Conservation (phyloP, 2,329 filamentous ascomycete genomes). For the Apiospora malaysiana region DNA sequence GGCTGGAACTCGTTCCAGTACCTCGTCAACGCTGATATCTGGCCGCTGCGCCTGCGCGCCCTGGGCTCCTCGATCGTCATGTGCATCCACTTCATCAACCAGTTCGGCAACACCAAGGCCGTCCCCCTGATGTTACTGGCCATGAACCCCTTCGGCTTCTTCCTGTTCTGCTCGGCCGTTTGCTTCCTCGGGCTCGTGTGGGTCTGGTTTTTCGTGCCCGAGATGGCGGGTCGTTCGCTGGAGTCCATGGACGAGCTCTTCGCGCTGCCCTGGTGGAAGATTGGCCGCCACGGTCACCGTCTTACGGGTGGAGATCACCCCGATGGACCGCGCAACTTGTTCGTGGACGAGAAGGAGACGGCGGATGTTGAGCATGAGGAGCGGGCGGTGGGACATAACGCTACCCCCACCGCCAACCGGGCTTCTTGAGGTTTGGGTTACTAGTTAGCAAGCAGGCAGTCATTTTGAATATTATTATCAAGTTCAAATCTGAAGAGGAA, state of each 20-base stretch:
- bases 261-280: constrained; percentile 47
- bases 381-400: background rate
- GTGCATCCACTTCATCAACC: constrained; percentile 62
- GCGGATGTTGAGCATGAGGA: constrained; percentile 1
- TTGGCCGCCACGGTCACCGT: constrained; percentile 4
- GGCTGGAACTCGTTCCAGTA: constrained; percentile 61
- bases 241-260: constrained; percentile 78
- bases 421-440: background rate
- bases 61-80: constrained; percentile 52
- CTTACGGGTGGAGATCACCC: constrained; percentile 8
- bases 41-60: constrained; percentile 32
- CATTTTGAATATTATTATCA: too few relatives aligned
- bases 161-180: constrained; percentile 66
- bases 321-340: background rate
- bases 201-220: constrained; percentile 76
- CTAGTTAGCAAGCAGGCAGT: too few relatives aligned
- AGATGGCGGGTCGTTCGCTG: constrained; percentile 69
- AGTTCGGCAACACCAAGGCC: constrained; percentile 61
- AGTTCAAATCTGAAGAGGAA: background rate
- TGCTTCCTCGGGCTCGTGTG: constrained; percentile 71
- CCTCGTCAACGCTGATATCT: constrained; percentile 60
- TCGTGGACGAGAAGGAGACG: background rate
- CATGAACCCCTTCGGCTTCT: constrained; percentile 35
- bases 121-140: constrained; percentile 60
- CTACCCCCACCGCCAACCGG: background rate